phyloP scores from a whole-genome alignment of 768 basidiomycete genomes.

The Favolaschia claudopus region DNA sequence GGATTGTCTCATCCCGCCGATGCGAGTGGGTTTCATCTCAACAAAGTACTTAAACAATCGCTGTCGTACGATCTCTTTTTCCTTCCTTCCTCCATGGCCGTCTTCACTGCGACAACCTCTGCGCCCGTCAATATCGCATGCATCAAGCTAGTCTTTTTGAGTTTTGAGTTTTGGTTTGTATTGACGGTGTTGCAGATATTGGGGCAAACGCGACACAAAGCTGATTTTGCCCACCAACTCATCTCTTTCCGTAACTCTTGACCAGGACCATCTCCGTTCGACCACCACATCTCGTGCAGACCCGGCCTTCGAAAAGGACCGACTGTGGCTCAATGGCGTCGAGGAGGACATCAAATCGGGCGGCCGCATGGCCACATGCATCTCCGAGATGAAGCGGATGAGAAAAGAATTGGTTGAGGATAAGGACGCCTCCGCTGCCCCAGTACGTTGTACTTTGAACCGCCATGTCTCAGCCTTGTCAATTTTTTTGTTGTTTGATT shows the following conservation, averaged over 20 bases:
- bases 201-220: constrained; percentile 97
- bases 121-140: constrained; percentile 98
- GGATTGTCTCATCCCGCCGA: too few species aligned
- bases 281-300: constrained; percentile 93
- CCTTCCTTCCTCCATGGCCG: constrained; percentile 51
- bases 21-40: neutral
- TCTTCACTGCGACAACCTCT: constrained; percentile 87
- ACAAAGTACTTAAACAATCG: too few species aligned
- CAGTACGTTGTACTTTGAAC: constrained; percentile 62
- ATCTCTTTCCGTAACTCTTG: constrained; percentile 96
- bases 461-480: neutral
- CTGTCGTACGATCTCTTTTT: constrained; percentile 37
- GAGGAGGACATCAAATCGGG: constrained; percentile 88
- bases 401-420: constrained; percentile 78
- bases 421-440: constrained; percentile 65
- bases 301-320: constrained; percentile 73
- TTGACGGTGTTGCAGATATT: constrained; percentile 68
- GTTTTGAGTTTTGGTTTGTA: neutral
- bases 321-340: constrained; percentile 93
- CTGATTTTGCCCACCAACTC: constrained; percentile 98
- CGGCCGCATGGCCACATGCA: constrained; percentile 84
- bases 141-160: constrained; percentile 74
- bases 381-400: constrained; percentile 83
- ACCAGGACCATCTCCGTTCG: constrained; percentile 93
- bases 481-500: constrained; percentile 13